Conservation (phyloP, 1,139 yeast species). For the Magnusiomyces paraingens region DNA sequence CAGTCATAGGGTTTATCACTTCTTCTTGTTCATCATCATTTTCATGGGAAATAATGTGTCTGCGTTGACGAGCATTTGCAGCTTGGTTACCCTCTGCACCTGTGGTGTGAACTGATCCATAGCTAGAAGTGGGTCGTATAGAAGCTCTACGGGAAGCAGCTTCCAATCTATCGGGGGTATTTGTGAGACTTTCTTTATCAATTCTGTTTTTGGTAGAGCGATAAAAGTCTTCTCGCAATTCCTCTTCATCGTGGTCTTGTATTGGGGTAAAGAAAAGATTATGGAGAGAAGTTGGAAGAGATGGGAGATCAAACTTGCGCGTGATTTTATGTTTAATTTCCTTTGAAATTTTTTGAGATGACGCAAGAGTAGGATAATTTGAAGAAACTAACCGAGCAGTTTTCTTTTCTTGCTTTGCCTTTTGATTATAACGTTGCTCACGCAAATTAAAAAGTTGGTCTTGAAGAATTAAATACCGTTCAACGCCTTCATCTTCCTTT, state of each 20-base stretch:
- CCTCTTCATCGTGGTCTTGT: neutral
- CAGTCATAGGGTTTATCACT: neutral
- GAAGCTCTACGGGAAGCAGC: conserved; percentile 3
- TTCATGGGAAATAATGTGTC: neutral
- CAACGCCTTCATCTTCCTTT: conserved; percentile 55
- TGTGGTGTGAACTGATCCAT: no score
- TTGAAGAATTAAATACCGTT: conserved; percentile 55
- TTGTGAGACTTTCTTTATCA: no score
- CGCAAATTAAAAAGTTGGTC: conserved; percentile 61
- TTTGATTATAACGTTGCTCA: conserved; percentile 41
- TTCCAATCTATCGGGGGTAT: no score
- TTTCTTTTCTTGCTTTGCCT: conserved; percentile 13
- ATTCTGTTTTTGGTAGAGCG: conserved; percentile 4
- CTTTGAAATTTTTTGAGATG: conserved; percentile 22
- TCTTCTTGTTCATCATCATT: neutral
- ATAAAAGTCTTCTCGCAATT: neutral
- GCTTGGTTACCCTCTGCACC: no score
- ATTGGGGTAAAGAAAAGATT: conserved; percentile 9
- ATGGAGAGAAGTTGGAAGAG: conserved; percentile 25
- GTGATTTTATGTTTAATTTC: conserved; percentile 21
- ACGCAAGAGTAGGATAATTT: conserved; percentile 10
- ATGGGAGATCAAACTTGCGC: conserved; percentile 29
- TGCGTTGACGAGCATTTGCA: no score
- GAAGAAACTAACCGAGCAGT: conserved; percentile 7
- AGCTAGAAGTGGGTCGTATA: neutral